Base-by-base conservation (phyloP, 805 yeast genomes). In the Nakazawaea ambrosiae region DNA sequence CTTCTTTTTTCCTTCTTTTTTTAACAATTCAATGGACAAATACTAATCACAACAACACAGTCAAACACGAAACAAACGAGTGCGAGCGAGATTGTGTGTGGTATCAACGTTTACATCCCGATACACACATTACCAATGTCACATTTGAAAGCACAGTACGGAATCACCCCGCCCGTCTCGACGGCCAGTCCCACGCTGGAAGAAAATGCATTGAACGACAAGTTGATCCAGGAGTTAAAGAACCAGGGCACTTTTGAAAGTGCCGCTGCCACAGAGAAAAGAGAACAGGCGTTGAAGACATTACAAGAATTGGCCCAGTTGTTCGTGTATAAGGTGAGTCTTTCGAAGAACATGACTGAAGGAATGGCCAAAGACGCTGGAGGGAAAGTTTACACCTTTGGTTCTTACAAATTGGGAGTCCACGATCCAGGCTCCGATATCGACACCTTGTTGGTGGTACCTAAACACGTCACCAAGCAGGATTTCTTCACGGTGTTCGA, bases 391-490 rank as follows among this genome's bases (percentile, higher is more conserved):
- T 92, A 89, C 56, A 88, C 97, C 0, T 92, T 74, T 63, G 98
- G 98, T 1, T 88, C 97, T 1, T 92, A 89, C 53, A 69, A 96
- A 45, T 63, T 92, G 31, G 98, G 98, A 4, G 98, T 92, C 11
- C 87, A 89, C 61, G 97, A 97, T 0, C 97, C 97, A 0, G 97
- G 98, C 1, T 83, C 95, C 0, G 98, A 92, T 80, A 90, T 92
- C 43, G 98, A 92, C 66, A 85, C 97, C 0, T 64, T 92, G 32
- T 85, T 92, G n/a, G 97, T 90, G 20, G 97, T 86, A 14, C 98
- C 98, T 2, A 92, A 90, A 50, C 97, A 92, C 58, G 95, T 92
- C 11, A 70, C 84, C 1, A 72, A 96, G 45, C 92, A 84, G 19
- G 92, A 89, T 58, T 92, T 90, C 55, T 92, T 92, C 54, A 75